Percentiles rank a stretch among this genome's conserved stretches.
Conservation (phyloP, 257 asterid genomes). For the Nicotiana attenuata region DNA sequence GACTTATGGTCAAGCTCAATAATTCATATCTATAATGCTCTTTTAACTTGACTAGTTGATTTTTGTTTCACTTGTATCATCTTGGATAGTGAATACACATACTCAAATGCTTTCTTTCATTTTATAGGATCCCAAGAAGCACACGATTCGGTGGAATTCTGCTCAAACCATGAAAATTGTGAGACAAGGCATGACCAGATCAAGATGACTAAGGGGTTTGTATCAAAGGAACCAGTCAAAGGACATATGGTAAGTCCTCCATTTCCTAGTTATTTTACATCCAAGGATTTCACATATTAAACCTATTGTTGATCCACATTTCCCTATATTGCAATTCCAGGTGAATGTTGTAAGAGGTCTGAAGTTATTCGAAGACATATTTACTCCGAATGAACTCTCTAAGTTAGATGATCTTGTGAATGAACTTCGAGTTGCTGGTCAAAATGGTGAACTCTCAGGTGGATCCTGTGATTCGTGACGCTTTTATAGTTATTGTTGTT, state of each 20-base stretch:
- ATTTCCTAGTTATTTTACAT: not conserved
- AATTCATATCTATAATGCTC: not conserved
- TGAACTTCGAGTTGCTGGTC: constrained; percentile 91
- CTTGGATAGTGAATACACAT: not conserved
- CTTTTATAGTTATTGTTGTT: constrained; percentile 75
- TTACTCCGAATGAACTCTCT: constrained; percentile 67
- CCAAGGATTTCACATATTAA: not conserved
- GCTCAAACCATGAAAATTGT: constrained; percentile 77
- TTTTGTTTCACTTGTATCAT: not conserved
- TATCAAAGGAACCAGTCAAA: constrained; percentile 79
- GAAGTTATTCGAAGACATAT: constrained; percentile 75
- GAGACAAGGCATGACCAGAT: constrained; percentile 69
- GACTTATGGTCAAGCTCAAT: not conserved
- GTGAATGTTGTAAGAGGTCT: constrained; percentile 95
- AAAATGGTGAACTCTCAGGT: constrained; percentile 98
- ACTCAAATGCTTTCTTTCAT: constrained; percentile 1
- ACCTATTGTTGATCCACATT: constrained; percentile 24
- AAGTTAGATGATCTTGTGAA: constrained; percentile 75
- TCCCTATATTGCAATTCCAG: constrained; percentile 32
- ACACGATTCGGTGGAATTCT: constrained; percentile 58
- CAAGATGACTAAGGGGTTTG: constrained; percentile 79
- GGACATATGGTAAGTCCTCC: constrained; percentile 78
- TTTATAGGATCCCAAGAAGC: constrained; percentile 77
- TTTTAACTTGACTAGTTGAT: not conserved
- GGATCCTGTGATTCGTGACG: constrained; percentile 86